A percentile compares a stretch with the other conserved stretches of the same genome.
Conservation (phyloP, 2,329 filamentous ascomycete genomes). For the Xenoacremonium recifei region DNA sequence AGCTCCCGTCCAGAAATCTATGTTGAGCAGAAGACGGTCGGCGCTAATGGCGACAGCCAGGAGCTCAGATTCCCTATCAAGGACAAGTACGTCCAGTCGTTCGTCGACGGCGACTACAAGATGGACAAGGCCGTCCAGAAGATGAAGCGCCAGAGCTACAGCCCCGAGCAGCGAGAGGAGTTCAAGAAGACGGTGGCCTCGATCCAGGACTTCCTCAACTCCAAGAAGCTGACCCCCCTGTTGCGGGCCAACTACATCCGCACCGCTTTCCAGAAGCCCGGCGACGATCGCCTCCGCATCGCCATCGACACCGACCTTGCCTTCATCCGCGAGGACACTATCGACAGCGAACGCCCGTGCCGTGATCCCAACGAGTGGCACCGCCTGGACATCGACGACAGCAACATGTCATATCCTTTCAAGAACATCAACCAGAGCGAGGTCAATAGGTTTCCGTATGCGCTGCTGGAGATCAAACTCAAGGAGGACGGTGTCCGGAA, state of each 20-base stretch:
- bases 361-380: constrained; percentile 90
- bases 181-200: constrained; percentile 72
- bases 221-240: constrained; percentile 77
- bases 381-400: constrained; percentile 81
- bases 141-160: constrained; percentile 74
- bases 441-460: constrained; percentile 85
- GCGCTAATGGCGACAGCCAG: constrained; percentile 71
- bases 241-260: constrained; percentile 90
- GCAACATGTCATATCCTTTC: constrained; percentile 84
- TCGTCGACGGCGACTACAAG: constrained; percentile 82
- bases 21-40: constrained; percentile 86
- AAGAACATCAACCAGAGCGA: constrained; percentile 85
- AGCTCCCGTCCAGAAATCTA: constrained; percentile 75
- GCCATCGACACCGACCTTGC: constrained; percentile 91
- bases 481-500: constrained; percentile 64
- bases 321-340: constrained; percentile 74
- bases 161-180: constrained; percentile 62
- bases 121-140: constrained; percentile 90
- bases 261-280: constrained; percentile 94
- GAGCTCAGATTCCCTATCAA: constrained; percentile 85
- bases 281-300: constrained; percentile 85
- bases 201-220: constrained; percentile 77
- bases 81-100: constrained; percentile 87
- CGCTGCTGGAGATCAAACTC: constrained; percentile 89
- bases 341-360: constrained; percentile 83